Evolutionary conservation across 2,329 filamentous ascomycete genomes (phyloP).

Genomic region (Epichloe gansuensis): DNA sequence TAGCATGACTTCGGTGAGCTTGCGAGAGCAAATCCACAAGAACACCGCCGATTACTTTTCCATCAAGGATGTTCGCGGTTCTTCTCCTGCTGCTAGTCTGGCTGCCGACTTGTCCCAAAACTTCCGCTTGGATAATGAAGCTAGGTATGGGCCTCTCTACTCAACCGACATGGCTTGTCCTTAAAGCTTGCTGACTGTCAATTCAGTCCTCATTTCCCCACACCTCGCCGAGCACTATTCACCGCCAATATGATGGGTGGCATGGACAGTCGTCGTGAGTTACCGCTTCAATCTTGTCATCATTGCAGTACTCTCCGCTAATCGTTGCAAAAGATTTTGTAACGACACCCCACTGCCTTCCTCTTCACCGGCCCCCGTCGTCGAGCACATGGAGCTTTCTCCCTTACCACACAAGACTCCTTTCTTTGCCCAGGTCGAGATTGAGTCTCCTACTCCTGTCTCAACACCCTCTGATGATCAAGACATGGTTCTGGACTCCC

Average conservation of each 20-base stretch:
- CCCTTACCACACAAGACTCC: slow-evolving; percentile 79
- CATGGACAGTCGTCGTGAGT: slow-evolving; percentile 22
- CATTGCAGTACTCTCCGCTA: neutral
- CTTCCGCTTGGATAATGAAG: slow-evolving; percentile 75
- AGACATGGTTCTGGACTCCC: slow-evolving; percentile 45
- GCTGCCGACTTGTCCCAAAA: slow-evolving; percentile 94
- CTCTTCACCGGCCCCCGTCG: slow-evolving; percentile 62
- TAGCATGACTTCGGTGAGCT: slow-evolving; percentile 60
- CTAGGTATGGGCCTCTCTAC: slow-evolving; percentile 51
- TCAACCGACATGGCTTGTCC: neutral
- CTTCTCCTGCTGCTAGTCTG: slow-evolving; percentile 81
- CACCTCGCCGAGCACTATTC: slow-evolving; percentile 29
- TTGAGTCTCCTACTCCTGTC: slow-evolving; percentile 61
- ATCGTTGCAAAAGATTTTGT: slow-evolving; percentile 45
- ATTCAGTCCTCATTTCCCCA: slow-evolving; percentile 28
- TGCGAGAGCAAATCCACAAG: slow-evolving; percentile 59
- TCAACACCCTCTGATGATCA: slow-evolving; percentile 28
- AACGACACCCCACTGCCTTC: slow-evolving; percentile 75
- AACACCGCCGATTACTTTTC: slow-evolving; percentile 67
- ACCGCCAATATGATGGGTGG: slow-evolving; percentile 26
- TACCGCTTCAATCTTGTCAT: neutral
- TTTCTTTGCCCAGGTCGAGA: slow-evolving; percentile 51
- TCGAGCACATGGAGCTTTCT: slow-evolving; percentile 86
- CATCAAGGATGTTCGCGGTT: slow-evolving; percentile 64
- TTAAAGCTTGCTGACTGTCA: neutral